A percentile compares a stretch with the other conserved stretches of the same genome.
phyloP scores from a whole-genome alignment of 768 basidiomycete genomes.

The Termitomyces sp. region DNA sequence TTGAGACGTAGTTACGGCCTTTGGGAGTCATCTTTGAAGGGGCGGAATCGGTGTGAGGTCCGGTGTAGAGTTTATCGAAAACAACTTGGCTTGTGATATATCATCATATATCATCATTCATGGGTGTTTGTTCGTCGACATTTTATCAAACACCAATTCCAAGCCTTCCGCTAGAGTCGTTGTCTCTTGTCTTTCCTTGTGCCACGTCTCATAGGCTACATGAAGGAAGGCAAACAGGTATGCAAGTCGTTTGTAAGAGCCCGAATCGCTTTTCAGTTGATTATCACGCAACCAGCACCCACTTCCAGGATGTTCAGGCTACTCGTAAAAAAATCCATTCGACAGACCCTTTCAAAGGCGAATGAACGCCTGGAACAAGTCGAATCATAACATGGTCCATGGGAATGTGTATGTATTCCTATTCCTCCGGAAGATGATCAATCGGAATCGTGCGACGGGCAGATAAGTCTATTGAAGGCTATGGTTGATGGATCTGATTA shows the following conservation, averaged over 20 bases:
- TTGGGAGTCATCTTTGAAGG: slow-evolving; percentile 9
- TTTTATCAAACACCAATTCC: background rate
- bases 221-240: background rate
- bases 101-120: background rate
- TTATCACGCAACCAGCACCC: background rate
- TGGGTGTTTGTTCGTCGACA: background rate
- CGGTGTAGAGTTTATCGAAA: background rate
- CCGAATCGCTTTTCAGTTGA: background rate
- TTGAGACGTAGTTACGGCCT: slow-evolving; percentile 5
- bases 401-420: background rate
- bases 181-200: background rate
- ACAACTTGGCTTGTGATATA: background rate
- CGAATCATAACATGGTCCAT: too few relatives aligned
- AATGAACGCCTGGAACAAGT: background rate
- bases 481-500: background rate
- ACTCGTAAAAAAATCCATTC: background rate
- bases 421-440: background rate
- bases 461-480: background rate
- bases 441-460: background rate
- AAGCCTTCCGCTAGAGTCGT: background rate
- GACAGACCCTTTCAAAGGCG: background rate
- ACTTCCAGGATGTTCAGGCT: background rate
- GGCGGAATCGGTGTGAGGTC: background rate
- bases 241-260: background rate
- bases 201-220: too few relatives aligned